A percentile compares a stretch with the other conserved stretches of the same genome.
These are phyloP conservation scores for Tephrocybe sp. DNA, from an alignment of 768 basidiomycete genomes.

Conservation along the genomic window DNA sequence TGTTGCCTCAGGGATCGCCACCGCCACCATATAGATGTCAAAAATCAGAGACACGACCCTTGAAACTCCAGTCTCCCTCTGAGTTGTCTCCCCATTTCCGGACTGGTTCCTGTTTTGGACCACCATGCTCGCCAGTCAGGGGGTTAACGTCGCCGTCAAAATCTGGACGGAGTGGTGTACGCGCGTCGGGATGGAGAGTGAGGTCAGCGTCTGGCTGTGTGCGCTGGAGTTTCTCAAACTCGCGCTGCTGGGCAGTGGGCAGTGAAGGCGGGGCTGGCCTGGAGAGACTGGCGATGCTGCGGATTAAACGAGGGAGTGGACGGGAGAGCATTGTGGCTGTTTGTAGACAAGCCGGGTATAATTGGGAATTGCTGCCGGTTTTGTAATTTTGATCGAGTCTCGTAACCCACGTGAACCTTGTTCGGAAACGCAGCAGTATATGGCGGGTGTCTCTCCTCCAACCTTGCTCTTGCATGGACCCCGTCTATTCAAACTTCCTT, in stretches of 20 bases:
- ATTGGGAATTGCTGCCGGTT: not conserved
- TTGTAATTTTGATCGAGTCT: slow-evolving; percentile 4
- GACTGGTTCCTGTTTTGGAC: slow-evolving; percentile 86
- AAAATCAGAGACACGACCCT: slow-evolving; percentile 87
- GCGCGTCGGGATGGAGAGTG: slow-evolving; percentile 71
- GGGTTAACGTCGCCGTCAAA: slow-evolving; percentile 86
- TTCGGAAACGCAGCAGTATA: slow-evolving; percentile 13
- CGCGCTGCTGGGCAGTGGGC: slow-evolving; percentile 73
- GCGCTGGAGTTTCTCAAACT: slow-evolving; percentile 84
- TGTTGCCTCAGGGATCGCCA: not conserved
- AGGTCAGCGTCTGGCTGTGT: slow-evolving; percentile 38
- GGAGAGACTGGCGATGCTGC: slow-evolving; percentile 29
- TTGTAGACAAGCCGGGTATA: not conserved
- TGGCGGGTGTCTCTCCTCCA: slow-evolving; percentile 8
- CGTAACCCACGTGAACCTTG: slow-evolving; percentile 13
- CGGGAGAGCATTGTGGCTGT: slow-evolving; percentile 1
- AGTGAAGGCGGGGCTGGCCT: slow-evolving; percentile 77
- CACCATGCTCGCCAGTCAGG: slow-evolving; percentile 79
- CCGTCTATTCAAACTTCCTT: not conserved
- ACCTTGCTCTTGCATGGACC: slow-evolving; percentile 15
- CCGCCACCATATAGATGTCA: slow-evolving; percentile 27
- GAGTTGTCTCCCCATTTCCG: slow-evolving; percentile 50
- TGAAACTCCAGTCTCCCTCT: slow-evolving; percentile 88
- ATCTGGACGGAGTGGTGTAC: slow-evolving; percentile 54
- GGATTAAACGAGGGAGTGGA: not conserved